phyloP scores from a whole-genome alignment of 2,329 filamentous ascomycete genomes.

The Cladorrhinum sp. region DNA sequence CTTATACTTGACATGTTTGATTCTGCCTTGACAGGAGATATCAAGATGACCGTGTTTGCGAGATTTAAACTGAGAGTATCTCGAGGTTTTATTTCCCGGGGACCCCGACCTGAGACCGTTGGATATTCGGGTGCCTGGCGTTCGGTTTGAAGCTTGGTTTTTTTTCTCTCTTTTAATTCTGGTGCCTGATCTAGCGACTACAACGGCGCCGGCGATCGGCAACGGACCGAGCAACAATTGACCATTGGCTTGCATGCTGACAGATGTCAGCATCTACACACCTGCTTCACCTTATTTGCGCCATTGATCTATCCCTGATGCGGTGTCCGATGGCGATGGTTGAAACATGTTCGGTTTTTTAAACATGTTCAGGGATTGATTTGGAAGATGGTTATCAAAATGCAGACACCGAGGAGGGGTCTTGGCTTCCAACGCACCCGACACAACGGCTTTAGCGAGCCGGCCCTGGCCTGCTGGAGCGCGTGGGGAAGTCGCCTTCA shows the following conservation, averaged over 20 bases:
- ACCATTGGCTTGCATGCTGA: background rate
- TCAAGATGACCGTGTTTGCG: background rate
- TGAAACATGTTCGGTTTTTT: background rate
- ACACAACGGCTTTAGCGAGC: background rate
- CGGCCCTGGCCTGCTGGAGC: background rate
- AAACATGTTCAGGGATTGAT: background rate
- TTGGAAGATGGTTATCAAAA: background rate
- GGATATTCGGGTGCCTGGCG: background rate
- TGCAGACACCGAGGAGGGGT: background rate
- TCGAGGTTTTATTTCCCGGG: background rate
- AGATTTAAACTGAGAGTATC: background rate
- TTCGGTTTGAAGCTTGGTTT: background rate
- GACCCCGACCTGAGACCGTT: constrained; percentile 3
- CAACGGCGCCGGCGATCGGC: background rate
- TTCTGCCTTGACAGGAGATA: background rate
- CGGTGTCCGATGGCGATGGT: background rate
- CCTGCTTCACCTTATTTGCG: background rate
- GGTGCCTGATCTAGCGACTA: constrained; percentile 1
- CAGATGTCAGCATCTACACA: background rate
- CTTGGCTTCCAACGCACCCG: background rate
- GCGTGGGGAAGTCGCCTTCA: background rate
- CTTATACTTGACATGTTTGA: background rate
- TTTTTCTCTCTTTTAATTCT: background rate
- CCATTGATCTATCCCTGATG: background rate
- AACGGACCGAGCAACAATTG: background rate